Evolutionary conservation across 176 grass and related monocot species (phyloP).

Genomic region (Avena eriantha): DNA sequence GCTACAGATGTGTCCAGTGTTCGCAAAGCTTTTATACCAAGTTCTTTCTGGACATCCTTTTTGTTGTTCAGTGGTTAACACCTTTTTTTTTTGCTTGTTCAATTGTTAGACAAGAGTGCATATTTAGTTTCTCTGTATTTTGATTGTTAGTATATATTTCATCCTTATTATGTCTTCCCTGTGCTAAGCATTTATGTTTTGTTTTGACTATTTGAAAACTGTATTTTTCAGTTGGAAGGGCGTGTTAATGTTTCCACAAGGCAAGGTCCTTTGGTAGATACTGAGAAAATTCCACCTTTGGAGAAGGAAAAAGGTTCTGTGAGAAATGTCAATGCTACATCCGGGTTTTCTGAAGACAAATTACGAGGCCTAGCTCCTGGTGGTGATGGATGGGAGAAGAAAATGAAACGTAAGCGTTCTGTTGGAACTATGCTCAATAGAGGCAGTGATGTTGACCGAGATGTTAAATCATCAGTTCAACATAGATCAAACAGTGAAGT

Average conservation of each 20-base stretch:
- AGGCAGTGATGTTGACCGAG: constrained; percentile 55
- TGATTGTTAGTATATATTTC: not conserved
- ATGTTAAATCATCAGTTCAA: constrained; percentile 57
- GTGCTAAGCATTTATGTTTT: not conserved
- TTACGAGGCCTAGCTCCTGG: constrained; percentile 61
- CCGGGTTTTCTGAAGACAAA: constrained; percentile 66
- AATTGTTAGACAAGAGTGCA: not conserved
- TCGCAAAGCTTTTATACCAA: not conserved
- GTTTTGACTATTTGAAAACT: constrained; percentile 8
- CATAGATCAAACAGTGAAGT: constrained; percentile 55
- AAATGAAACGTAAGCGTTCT: constrained; percentile 71
- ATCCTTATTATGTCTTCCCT: constrained; percentile 8
- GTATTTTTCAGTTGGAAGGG: constrained; percentile 60
- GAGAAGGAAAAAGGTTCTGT: constrained; percentile 71
- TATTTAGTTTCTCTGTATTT: not conserved
- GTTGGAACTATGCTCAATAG: constrained; percentile 77
- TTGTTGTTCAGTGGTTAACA: not conserved
- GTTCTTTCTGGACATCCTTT: not conserved
- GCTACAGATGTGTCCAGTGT: not conserved
- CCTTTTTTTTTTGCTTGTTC: not conserved
- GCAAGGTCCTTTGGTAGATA: constrained; percentile 48
- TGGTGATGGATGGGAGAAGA: constrained; percentile 78
- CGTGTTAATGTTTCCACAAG: constrained; percentile 50
- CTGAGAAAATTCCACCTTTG: constrained; percentile 49
- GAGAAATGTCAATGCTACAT: constrained; percentile 44